Percentiles rank a stretch among this genome's conserved stretches.
Conservation (phyloP, 306 rosid species). For the Cercis canadensis region DNA sequence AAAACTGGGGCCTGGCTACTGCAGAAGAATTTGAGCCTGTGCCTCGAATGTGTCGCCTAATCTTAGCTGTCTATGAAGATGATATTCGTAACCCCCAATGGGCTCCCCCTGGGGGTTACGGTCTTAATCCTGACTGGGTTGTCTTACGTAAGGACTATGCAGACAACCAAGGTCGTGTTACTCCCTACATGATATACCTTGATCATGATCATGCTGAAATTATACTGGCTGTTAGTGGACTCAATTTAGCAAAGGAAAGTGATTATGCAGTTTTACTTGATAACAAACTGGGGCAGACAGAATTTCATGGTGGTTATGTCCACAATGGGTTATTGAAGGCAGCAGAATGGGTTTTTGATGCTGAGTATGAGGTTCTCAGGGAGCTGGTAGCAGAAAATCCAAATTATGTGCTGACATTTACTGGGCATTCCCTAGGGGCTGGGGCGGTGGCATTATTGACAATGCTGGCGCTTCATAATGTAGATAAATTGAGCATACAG, state of each 20-base stretch:
- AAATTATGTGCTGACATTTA: slow-evolving; percentile 64
- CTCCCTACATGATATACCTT: slow-evolving; percentile 86
- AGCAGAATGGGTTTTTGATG: slow-evolving; percentile 74
- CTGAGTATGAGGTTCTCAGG: slow-evolving; percentile 68
- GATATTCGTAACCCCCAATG: slow-evolving; percentile 79
- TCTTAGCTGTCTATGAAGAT: slow-evolving; percentile 76
- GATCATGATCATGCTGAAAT: slow-evolving; percentile 89
- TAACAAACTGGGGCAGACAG: slow-evolving; percentile 85
- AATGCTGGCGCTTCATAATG: slow-evolving; percentile 62
- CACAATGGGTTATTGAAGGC: slow-evolving; percentile 91
- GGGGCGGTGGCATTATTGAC: slow-evolving; percentile 92
- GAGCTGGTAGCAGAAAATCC: slow-evolving; percentile 68
- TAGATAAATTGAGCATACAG: slow-evolving; percentile 68
- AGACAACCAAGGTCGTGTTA: slow-evolving; percentile 66
- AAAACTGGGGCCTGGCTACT: slow-evolving; percentile 86
- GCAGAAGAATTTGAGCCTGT: slow-evolving; percentile 86
- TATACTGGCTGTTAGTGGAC: slow-evolving; percentile 79
- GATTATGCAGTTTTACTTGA: slow-evolving; percentile 88
- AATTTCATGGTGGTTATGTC: slow-evolving; percentile 88
- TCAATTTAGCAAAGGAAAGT: slow-evolving; percentile 82
- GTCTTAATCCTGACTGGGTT: slow-evolving; percentile 81
- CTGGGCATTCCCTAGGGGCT: slow-evolving; percentile 91
- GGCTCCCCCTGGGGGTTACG: slow-evolving; percentile 94
- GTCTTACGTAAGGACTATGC: slow-evolving; percentile 67
- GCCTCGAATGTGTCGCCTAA: slow-evolving; percentile 80